These are phyloP conservation scores for Lactarius akahatsu DNA, from an alignment of 768 basidiomycete species.

Conservation along the genomic window DNA sequence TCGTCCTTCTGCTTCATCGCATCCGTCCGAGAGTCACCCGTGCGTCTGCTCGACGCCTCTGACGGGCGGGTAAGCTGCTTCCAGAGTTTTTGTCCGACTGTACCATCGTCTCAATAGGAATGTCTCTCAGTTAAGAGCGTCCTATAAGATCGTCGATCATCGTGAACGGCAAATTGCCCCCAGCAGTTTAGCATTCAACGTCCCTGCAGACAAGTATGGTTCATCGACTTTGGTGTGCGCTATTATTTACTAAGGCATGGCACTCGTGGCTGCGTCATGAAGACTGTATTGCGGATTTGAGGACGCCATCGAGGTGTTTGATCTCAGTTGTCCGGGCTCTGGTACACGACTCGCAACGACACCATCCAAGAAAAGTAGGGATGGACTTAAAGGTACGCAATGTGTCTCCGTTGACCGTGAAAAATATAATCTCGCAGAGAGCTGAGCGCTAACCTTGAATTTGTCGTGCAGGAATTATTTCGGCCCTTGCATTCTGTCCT, in stretches of 20 bases:
- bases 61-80: constrained; percentile 62
- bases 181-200: constrained; percentile 77
- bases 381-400: constrained; percentile 78
- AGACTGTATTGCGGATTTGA: constrained; percentile 89
- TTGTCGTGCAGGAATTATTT: constrained; percentile 63
- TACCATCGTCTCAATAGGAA: constrained; percentile 5
- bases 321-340: constrained; percentile 69
- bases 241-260: background rate
- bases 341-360: constrained; percentile 70
- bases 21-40: constrained; percentile 80
- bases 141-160: constrained; percentile 91
- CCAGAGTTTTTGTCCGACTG: background rate
- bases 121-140: constrained; percentile 71
- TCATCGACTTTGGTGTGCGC: background rate
- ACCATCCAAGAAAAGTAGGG: constrained; percentile 72
- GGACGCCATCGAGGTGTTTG: constrained; percentile 83
- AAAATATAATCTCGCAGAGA: background rate
- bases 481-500: constrained; percentile 75
- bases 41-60: constrained; percentile 78
- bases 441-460: constrained; percentile 3
- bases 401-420: constrained; percentile 1
- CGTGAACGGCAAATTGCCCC: constrained; percentile 90
- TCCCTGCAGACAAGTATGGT: constrained; percentile 60
- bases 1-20: constrained; percentile 80
- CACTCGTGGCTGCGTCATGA: constrained; percentile 6